Evolutionary conservation across 164 flowering plant species (phyloP), one percentile per base, ranked within the genome.

Genomic region (Buxus sempervirens): DNA sequence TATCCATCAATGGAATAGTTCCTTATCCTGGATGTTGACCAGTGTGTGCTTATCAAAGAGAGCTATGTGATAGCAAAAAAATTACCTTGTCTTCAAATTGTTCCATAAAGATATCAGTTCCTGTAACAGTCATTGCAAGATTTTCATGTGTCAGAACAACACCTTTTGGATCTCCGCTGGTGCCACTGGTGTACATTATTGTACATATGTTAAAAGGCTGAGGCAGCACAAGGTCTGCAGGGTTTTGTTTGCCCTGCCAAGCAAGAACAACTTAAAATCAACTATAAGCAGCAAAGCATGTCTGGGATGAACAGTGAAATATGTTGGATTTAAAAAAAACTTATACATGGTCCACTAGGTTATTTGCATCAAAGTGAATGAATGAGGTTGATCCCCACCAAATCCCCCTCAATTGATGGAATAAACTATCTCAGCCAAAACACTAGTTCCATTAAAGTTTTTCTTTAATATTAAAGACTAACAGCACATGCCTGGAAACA

Each of bases 121-220:
- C 98, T 70, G 74, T 71, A 38, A 90, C 83, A 64, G 68, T 64
- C 25, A 69, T 62, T 22, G 83, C 77, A 57, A 80, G 61, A 56
- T 80, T 89, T 81, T 92, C 97, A 71, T 95, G 98, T 12, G 97
- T 90, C 71, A 95, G 58, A 49, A 92, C 76, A 55, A 88, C 99
- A 45, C 99, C 99, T 84, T 95, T 95, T 13, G 99, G 99, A 54
- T 85, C 85, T 59, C 99, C 99, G 76, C 93, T 92, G 41, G 99
- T 92, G 51, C 99, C 99, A 71, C 99, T 95, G 19, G 99, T 95
- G 78, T 95, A 95, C 98, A 95, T 92, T 62, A 95, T 90, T 28
- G 98, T 88, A 79, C 93, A 83, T 41, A 87, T 81, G 72, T 82
- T 63, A 36, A 60, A 68, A 62, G 97, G 77, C 67, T 79, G 79